Evolutionary conservation across 441 rosid species (phyloP).

Genomic region (Pelargonium cotyledonis): DNA sequence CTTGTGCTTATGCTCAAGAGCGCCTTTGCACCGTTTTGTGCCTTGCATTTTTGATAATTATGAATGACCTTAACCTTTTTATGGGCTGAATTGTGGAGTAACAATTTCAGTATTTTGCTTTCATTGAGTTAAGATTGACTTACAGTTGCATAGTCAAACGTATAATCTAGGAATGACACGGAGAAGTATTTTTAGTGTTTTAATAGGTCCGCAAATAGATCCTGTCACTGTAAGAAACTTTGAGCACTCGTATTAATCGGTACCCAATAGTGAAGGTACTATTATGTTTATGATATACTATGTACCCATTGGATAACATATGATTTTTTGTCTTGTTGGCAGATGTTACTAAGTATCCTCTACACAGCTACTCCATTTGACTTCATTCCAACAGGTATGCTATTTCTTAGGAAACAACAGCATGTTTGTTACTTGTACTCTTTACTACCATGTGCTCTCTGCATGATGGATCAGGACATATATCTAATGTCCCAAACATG

Average conservation of each 20-base stretch:
- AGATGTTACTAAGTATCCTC: conserved; percentile 55
- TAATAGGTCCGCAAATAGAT: background rate
- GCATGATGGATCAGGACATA: background rate
- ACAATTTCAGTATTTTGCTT: background rate
- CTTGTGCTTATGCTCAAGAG: no score
- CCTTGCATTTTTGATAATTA: background rate
- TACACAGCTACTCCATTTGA: conserved; percentile 62
- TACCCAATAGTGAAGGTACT: background rate
- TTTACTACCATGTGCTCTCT: background rate
- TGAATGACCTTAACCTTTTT: background rate
- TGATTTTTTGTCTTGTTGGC: conserved; percentile 25
- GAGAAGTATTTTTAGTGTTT: conserved; percentile 1
- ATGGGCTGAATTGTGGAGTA: background rate
- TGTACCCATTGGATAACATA: background rate
- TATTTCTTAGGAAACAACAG: conserved; percentile 8
- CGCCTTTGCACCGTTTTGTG: no score
- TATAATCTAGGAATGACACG: background rate
- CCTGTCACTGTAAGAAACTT: background rate
- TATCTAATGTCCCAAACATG: background rate
- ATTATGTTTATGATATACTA: background rate
- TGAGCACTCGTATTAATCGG: background rate
- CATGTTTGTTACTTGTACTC: background rate
- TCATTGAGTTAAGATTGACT: background rate
- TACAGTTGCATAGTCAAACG: background rate
- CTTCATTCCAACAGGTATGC: conserved; percentile 67